phyloP scores from a whole-genome alignment of 2,329 filamentous ascomycete genomes.

The Grosmannia serpens region DNA sequence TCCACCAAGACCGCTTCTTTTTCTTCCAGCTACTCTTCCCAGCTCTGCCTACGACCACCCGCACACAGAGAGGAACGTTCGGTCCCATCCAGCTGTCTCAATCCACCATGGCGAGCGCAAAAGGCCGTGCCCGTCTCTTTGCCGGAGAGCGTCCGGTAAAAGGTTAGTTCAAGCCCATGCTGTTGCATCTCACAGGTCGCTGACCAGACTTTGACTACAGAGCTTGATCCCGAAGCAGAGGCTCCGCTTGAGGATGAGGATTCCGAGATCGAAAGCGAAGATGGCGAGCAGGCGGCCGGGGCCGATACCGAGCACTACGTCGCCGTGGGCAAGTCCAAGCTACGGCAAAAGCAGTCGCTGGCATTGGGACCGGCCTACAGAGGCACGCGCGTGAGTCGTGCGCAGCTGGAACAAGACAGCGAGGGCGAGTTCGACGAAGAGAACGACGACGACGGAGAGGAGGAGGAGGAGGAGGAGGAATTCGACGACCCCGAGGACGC shows the following conservation, averaged over 20 bases:
- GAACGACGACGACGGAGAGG: slow-evolving; percentile 28
- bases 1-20: background rate
- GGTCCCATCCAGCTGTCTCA: background rate
- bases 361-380: slow-evolving; percentile 69
- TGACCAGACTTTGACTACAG: slow-evolving; percentile 28
- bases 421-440: slow-evolving; percentile 40
- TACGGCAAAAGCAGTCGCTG: slow-evolving; percentile 60
- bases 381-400: slow-evolving; percentile 62
- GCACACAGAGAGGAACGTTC: background rate
- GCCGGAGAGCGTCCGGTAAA: slow-evolving; percentile 49
- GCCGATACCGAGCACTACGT: slow-evolving; percentile 80
- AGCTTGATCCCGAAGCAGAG: slow-evolving; percentile 70
- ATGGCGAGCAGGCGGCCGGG: slow-evolving; percentile 36
- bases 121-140: slow-evolving; percentile 47
- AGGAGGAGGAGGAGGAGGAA: slow-evolving; percentile 22
- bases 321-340: slow-evolving; percentile 69
- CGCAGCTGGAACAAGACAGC: slow-evolving; percentile 48
- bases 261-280: slow-evolving; percentile 40
- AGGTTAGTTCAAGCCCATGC: slow-evolving; percentile 32
- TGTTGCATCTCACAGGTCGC: background rate
- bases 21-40: background rate
- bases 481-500: slow-evolving; percentile 46
- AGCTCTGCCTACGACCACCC: background rate
- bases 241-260: slow-evolving; percentile 41
- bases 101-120: slow-evolving; percentile 34